Percentiles rank a stretch among this genome's conserved stretches.
Evolutionary conservation across 257 asterid species (phyloP).

Genomic region (Cordia subcordata): DNA sequence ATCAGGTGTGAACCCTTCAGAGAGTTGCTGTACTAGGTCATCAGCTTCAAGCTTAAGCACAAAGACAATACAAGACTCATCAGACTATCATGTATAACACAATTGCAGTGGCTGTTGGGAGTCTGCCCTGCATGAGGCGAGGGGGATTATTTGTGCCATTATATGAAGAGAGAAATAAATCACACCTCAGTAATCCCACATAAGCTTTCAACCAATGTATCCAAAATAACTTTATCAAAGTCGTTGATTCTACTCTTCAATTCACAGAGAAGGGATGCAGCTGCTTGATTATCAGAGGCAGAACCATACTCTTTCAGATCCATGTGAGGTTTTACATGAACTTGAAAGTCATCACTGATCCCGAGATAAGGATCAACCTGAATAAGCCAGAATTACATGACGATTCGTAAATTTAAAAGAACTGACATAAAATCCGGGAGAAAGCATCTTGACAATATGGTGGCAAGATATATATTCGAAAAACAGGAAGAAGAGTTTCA

Average conservation of each 20-base stretch:
- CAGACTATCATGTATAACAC: constrained; percentile 2
- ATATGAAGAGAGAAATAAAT: background rate
- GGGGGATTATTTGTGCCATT: background rate
- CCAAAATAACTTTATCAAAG: constrained; percentile 41
- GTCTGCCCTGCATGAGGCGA: background rate
- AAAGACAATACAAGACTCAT: constrained; percentile 9
- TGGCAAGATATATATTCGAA: background rate
- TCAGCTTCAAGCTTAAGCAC: constrained; percentile 58
- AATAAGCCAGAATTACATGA: constrained; percentile 4
- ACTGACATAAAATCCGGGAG: background rate
- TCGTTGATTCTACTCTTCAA: constrained; percentile 47
- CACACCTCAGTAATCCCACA: constrained; percentile 62
- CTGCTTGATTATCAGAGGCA: constrained; percentile 58
- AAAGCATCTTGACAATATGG: background rate
- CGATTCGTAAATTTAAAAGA: background rate
- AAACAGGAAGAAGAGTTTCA: background rate
- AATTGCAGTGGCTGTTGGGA: background rate
- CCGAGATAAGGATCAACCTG: constrained; percentile 88
- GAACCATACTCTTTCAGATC: constrained; percentile 59
- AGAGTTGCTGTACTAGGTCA: constrained; percentile 58
- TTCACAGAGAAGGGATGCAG: constrained; percentile 50
- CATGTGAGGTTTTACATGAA: constrained; percentile 54
- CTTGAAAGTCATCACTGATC: constrained; percentile 76
- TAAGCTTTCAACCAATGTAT: constrained; percentile 49
- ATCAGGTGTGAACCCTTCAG: constrained; percentile 78